A percentile compares a stretch with the other conserved stretches of the same genome.
These are phyloP conservation scores for Trypanosoma rangeli DNA, from an alignment of 208 protist species.

Conservation along the genomic window DNA sequence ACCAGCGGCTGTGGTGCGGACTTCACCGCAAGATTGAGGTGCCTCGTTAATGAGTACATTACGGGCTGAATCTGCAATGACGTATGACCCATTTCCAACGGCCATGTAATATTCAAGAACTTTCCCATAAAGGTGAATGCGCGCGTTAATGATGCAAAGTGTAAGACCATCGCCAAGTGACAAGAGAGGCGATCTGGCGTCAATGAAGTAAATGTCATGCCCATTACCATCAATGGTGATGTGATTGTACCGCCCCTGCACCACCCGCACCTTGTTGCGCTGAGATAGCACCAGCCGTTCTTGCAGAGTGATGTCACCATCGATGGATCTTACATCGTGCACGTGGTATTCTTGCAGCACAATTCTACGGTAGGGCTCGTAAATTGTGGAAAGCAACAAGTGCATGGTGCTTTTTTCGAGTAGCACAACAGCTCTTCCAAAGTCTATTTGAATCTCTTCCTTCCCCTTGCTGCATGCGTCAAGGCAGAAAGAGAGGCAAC, in stretches of 20 bases:
- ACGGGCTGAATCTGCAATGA: slow-evolving; percentile 42
- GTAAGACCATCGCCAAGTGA: slow-evolving; percentile 70
- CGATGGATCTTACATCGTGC: slow-evolving; percentile 39
- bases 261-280: slow-evolving; percentile 46
- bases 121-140: slow-evolving; percentile 47
- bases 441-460: slow-evolving; percentile 35
- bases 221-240: slow-evolving; percentile 63
- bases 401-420: slow-evolving; percentile 47
- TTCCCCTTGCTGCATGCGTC: slow-evolving; percentile 4
- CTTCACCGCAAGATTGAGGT: neutral
- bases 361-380: slow-evolving; percentile 64
- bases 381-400: slow-evolving; percentile 45
- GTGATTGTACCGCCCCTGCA: slow-evolving; percentile 38
- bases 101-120: slow-evolving; percentile 53
- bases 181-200: slow-evolving; percentile 36
- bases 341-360: slow-evolving; percentile 49
- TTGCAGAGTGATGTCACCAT: slow-evolving; percentile 45
- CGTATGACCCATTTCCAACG: slow-evolving; percentile 71
- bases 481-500: slow-evolving; percentile 4
- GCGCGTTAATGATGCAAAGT: slow-evolving; percentile 61
- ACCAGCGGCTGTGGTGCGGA: neutral
- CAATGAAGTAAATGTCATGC: slow-evolving; percentile 59
- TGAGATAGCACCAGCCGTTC: slow-evolving; percentile 50
- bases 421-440: slow-evolving; percentile 39
- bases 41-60: slow-evolving; percentile 24